A percentile compares a stretch with the other conserved stretches of the same genome.
phyloP scores from a whole-genome alignment of 768 basidiomycete genomes.

The Suillus placidus region DNA sequence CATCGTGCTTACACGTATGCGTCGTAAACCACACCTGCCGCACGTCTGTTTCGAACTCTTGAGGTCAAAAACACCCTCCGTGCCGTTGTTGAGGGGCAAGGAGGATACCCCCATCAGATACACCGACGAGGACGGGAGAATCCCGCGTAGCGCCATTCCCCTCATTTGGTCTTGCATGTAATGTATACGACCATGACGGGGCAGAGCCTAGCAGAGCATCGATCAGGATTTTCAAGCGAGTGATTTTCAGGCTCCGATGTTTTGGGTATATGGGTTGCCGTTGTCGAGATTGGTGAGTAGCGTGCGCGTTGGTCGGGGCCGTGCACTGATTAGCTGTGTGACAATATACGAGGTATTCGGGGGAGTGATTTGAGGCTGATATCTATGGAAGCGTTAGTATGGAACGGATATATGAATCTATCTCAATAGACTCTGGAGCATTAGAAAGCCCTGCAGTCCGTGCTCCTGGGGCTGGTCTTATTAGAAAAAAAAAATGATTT shows the following conservation, averaged over 20 bases:
- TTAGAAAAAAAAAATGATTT: background rate
- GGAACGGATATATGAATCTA: constrained; percentile 94
- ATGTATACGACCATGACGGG: constrained; percentile 73
- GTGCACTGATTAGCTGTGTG: background rate
- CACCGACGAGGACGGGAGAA: constrained; percentile 95
- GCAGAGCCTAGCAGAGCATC: constrained; percentile 46
- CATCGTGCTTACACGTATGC: constrained; percentile 42
- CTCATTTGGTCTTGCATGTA: constrained; percentile 99
- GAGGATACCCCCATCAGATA: constrained; percentile 99
- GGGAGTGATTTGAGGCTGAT: constrained; percentile 89
- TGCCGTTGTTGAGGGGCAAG: constrained; percentile 96
- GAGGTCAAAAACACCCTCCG: constrained; percentile 92
- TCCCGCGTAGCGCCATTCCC: constrained; percentile 81
- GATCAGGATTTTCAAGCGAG: constrained; percentile 80
- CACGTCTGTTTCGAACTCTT: constrained; percentile 94
- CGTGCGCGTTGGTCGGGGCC: constrained; percentile 5
- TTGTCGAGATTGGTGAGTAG: constrained; percentile 80
- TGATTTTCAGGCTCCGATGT: constrained; percentile 96
- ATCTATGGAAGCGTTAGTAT: constrained; percentile 88
- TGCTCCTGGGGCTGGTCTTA: background rate
- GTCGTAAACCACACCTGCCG: constrained; percentile 89
- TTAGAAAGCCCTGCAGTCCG: constrained; percentile 63
- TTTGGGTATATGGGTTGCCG: constrained; percentile 88
- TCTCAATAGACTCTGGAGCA: constrained; percentile 80
- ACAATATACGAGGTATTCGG: constrained; percentile 93